These are phyloP conservation scores for Talaromyces pinophilus DNA, from an alignment of 2,329 filamentous ascomycete species.

Conservation along the genomic window DNA sequence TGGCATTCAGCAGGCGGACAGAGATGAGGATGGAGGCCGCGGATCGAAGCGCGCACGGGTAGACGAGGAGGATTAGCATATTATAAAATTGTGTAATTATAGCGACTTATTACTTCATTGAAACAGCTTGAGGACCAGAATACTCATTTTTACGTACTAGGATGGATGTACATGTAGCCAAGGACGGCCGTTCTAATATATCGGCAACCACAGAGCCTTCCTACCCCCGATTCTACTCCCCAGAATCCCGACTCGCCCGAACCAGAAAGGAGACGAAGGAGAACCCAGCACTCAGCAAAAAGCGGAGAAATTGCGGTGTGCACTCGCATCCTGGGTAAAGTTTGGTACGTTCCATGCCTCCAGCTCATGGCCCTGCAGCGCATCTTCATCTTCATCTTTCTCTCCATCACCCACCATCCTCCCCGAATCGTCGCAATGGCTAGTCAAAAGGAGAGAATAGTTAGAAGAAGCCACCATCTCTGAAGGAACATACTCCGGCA, in stretches of 20 bases:
- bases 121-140: background rate
- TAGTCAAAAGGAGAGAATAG: background rate
- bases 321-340: background rate
- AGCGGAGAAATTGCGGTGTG: no score
- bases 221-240: background rate
- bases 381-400: slow-evolving; percentile 41
- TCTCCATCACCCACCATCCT: slow-evolving; percentile 35
- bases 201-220: background rate
- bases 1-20: slow-evolving; percentile 45
- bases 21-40: slow-evolving; percentile 72
- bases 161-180: background rate
- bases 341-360: background rate
- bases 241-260: no score
- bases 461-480: slow-evolving; percentile 30
- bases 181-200: background rate
- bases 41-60: slow-evolving; percentile 73
- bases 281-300: no score
- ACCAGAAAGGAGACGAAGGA: no score
- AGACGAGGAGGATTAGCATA: slow-evolving; percentile 60
- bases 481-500: slow-evolving; percentile 22
- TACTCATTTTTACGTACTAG: background rate
- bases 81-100: background rate
- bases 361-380: slow-evolving; percentile 38
- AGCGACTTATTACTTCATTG: background rate
- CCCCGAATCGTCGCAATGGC: slow-evolving; percentile 8